Base-by-base conservation (phyloP, 2,329 filamentous ascomycete genomes). In the Coccinonectria pachysandricola region DNA sequence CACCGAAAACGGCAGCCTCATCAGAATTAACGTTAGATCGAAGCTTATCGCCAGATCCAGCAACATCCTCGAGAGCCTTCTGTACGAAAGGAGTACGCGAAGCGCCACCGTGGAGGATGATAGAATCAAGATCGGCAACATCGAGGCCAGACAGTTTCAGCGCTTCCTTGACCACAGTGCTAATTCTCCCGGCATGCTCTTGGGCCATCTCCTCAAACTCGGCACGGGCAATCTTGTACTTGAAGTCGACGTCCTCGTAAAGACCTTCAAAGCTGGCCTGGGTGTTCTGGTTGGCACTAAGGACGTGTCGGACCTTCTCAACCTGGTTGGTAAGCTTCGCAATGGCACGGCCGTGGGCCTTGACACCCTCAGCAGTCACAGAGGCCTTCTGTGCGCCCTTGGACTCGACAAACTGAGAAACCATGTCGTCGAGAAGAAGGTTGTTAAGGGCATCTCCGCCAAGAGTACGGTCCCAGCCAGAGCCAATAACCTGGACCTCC, bases 11-110 rank as follows among this genome's bases (percentile, higher is more conserved):
- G 26, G 91, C 91, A 13, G 91, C 81, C 59, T 98, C 91, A 47
- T 98, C 91, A 8, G 88, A 82, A 60, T 98, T 98, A 50, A 98
- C 91, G 45, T 92, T 98, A 48, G 79, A 81, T 39, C 86, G 79
- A 33, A 98, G 67, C 64, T 93, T 95, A 26, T 80, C 75, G 6
- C 75, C 57, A 11, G 68, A 71, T 19, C 83, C 81, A 26, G 77
- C 71, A 21, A 82, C 57, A 35, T 75, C 72, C 58, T 95, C 86
- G 10, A 98, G 73, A 45, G 80, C 71, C 57, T 79, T 88, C 54
- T 96, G 88, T 8, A 98, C 84, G 45, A 96, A 95, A 0, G 91
- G 91, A 7, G 88, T 96, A 35, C 91, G 76, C 23, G 85, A 79
- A 22, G 79, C 79, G 42, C 91, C 91, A 41, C 91, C 91, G 48